Base-by-base conservation (phyloP, 768 basidiomycete genomes). In the Austroboletus festivus region DNA sequence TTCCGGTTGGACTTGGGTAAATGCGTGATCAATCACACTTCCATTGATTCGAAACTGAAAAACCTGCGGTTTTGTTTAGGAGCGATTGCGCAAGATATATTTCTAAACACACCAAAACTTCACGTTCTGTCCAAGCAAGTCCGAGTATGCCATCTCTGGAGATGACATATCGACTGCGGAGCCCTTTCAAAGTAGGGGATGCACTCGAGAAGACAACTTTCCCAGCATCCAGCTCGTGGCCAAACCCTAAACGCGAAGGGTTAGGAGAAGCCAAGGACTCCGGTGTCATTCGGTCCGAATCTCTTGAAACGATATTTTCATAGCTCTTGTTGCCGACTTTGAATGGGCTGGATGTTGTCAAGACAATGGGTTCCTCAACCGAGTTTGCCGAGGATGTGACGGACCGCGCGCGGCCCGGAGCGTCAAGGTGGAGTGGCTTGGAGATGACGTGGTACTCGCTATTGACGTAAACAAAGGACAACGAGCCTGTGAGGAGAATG, bases 341-440 rank as follows among this genome's bases (percentile, higher is more conserved):
- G 71, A 89, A 82, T 3, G 82, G 76, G 51, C 82, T 85, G 7
- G 83, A 72, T n/a, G 86, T 66, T 1, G 74, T 71, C n/a, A 81
- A 61, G 10, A 70, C 53, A 22, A 59, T 53, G 11, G 33, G 34
- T 21, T 63, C 65, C 1, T 65, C 63, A 4, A 35, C 28, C n/a
- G 63, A 63, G n/a, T 55, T 55, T 7, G 45, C 40, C 5, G 52
- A 46, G 11, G 51, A 64, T 42, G 58, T 38, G 9, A 42, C 31
- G 8, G 66, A 62, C 18, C 46, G 52, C 18, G 49, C 26, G 28
- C 52, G 42, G 11, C 46, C 41, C 4, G 33, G 49, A 33, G 50
- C 44, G 3, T 66, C 56, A 22, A 49, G 60, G 13, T 21, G 41
- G 5, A 85, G 46, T 4, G 68, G 56, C 21, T 73, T 76, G 11